Evolutionary conservation across 2,329 filamentous ascomycete species (phyloP).

Genomic region (Parafenestella ontariensis): DNA sequence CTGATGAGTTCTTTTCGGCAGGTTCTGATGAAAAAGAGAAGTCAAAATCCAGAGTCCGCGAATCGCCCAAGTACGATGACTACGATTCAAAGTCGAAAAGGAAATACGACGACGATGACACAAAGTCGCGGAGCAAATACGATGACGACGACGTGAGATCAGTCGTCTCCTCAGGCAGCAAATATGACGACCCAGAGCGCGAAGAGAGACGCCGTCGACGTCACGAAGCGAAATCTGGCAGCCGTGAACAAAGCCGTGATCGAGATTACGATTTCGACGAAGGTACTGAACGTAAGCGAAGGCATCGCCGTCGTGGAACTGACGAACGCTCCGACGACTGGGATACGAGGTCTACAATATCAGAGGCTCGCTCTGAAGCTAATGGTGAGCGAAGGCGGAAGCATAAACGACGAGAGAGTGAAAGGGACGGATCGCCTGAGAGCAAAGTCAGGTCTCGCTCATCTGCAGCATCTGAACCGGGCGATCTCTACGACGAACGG

Average conservation of each 20-base stretch:
- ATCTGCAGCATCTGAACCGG: conserved; percentile 50
- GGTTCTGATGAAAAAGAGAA: conserved; percentile 40
- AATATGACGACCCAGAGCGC: conserved; percentile 38
- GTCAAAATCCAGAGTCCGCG: conserved; percentile 24
- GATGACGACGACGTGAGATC: conserved; percentile 34
- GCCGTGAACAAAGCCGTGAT: conserved; percentile 47
- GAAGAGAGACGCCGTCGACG: conserved; percentile 39
- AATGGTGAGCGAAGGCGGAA: conserved; percentile 45
- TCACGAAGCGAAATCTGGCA: conserved; percentile 27
- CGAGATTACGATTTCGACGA: conserved; percentile 42
- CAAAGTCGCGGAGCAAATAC: conserved; percentile 17
- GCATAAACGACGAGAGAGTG: conserved; percentile 41
- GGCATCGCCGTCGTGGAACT: conserved; percentile 45
- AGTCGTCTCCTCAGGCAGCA: conserved; percentile 32
- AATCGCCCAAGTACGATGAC: conserved; percentile 6
- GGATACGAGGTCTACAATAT: conserved; percentile 50
- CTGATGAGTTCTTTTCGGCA: conserved; percentile 44
- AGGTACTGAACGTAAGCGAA: conserved; percentile 37
- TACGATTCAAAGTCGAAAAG: neutral
- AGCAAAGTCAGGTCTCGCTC: conserved; percentile 35
- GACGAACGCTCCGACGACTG: conserved; percentile 49
- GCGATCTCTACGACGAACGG: conserved; percentile 49
- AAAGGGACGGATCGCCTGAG: conserved; percentile 42
- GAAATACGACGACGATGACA: conserved; percentile 14
- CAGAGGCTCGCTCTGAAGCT: conserved; percentile 46